Percentiles rank a stretch among this genome's conserved stretches.
Evolutionary conservation across 2,329 filamentous ascomycete species (phyloP).

Genomic region (Penicillium digitatum): DNA sequence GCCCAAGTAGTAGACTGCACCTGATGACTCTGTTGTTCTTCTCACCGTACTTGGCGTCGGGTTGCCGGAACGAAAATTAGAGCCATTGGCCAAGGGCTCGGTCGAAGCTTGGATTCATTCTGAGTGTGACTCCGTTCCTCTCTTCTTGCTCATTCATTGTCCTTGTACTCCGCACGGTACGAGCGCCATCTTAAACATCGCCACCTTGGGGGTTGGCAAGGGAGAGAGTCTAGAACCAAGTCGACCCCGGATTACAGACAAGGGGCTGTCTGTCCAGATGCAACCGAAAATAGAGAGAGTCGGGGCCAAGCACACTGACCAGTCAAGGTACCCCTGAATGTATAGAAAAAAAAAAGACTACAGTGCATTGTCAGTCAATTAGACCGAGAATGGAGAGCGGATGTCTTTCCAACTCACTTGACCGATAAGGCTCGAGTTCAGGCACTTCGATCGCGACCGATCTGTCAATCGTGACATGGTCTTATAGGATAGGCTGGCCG

Average conservation of each 20-base stretch:
- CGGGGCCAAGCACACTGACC: not conserved
- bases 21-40: not conserved
- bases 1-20: not conserved
- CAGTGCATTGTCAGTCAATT: not conserved
- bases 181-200: not conserved
- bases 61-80: not conserved
- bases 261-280: not conserved
- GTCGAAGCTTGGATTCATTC: not conserved
- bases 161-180: not conserved
- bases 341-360: too few relatives aligned
- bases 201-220: not conserved
- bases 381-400: not conserved
- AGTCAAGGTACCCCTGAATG: not conserved
- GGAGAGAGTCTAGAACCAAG: not conserved
- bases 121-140: not conserved
- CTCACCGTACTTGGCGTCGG: conserved; percentile 1
- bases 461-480: conserved; percentile 55
- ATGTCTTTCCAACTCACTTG: conserved; percentile 10
- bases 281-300: not conserved
- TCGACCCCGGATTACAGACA: not conserved
- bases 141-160: not conserved
- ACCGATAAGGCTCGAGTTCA: conserved; percentile 25
- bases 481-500: conserved; percentile 52
- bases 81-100: not conserved
- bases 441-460: conserved; percentile 36